Evolutionary conservation across 2,329 filamentous ascomycete species (phyloP).

Genomic region (Fusarium pseudograminearum): DNA sequence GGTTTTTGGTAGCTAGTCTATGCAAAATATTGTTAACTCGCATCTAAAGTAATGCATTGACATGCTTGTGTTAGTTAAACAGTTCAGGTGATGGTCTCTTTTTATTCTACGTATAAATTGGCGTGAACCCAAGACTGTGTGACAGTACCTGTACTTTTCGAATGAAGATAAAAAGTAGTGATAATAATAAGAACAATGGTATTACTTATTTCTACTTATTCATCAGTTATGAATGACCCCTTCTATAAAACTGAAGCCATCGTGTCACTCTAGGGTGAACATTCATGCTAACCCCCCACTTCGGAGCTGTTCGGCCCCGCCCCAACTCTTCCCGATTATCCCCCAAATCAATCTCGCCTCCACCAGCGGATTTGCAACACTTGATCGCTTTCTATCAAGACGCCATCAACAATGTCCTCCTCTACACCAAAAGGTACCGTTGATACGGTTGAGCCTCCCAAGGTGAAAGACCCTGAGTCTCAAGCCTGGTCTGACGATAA

Average conservation of each 20-base stretch:
- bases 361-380: constrained; percentile 2
- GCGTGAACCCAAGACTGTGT: too few species aligned
- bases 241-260: neutral
- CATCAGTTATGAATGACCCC: neutral
- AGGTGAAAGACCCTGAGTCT: constrained; percentile 18
- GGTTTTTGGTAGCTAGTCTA: constrained; percentile 34
- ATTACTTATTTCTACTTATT: neutral
- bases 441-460: constrained; percentile 25
- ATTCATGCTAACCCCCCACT: neutral
- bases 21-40: neutral
- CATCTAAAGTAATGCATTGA: too few species aligned
- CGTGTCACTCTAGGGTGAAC: neutral
- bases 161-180: too few species aligned
- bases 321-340: constrained; percentile 8
- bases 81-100: neutral
- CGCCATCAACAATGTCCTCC: constrained; percentile 38
- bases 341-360: neutral
- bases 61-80: too few species aligned
- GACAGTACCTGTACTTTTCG: too few species aligned
- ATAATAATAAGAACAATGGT: too few species aligned
- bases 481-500: constrained; percentile 69
- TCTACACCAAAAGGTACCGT: constrained; percentile 36
- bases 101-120: too few species aligned
- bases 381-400: neutral
- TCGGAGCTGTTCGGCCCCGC: constrained; percentile 15